A percentile compares a stretch with the other conserved stretches of the same genome.
phyloP scores from a whole-genome alignment of 805 yeast genomes.

The Ogataea methanolica region DNA sequence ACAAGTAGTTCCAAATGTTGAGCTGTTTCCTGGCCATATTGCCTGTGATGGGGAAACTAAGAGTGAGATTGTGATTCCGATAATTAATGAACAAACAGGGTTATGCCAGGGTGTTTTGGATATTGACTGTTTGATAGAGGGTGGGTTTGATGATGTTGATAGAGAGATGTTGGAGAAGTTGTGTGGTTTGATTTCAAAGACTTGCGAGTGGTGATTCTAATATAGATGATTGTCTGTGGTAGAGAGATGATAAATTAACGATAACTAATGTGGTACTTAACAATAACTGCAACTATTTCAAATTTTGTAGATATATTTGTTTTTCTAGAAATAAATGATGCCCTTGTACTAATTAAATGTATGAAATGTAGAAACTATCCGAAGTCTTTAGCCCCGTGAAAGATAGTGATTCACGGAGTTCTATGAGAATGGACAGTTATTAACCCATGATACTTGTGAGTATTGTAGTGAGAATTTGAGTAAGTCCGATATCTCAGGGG shows the following conservation, averaged over 20 bases:
- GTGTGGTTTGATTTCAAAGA: conserved; percentile 44
- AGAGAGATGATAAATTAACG: background rate
- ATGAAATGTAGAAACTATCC: no score
- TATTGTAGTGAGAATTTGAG: no score
- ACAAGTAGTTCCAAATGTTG: conserved; percentile 76
- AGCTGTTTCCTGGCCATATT: conserved; percentile 83
- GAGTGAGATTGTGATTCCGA: conserved; percentile 91
- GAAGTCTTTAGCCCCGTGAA: no score
- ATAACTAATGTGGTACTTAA: background rate
- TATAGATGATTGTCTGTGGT: background rate
- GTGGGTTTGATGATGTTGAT: conserved; percentile 70
- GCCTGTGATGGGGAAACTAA: conserved; percentile 96
- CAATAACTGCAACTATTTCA: no score
- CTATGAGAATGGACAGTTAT: no score
- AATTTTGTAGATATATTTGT: no score
- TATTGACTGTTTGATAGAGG: conserved; percentile 63
- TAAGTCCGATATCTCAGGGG: no score
- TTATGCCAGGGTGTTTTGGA: conserved; percentile 73
- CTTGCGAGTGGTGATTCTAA: conserved; percentile 44
- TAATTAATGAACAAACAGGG: conserved; percentile 32
- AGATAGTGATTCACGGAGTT: no score
- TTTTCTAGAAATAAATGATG: no score
- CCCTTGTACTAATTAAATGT: no score
- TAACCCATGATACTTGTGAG: no score
- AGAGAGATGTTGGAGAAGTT: conserved; percentile 53